A percentile compares a stretch with the other conserved stretches of the same genome.
phyloP scores from a whole-genome alignment of 441 rosid species.

The Corymbia calophylla region DNA sequence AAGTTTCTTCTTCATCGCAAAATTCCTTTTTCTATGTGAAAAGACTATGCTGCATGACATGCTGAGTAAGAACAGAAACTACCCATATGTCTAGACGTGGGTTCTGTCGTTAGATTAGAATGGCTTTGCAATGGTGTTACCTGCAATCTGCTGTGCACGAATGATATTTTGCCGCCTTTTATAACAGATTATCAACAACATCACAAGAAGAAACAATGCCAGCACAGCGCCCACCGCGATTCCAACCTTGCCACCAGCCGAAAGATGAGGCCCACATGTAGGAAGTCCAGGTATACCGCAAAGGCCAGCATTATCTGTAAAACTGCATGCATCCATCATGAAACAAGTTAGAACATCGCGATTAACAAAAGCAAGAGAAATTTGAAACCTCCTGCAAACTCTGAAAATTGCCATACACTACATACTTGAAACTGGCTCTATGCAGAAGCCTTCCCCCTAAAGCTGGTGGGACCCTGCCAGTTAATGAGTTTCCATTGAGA shows the following conservation, averaged over 20 bases:
- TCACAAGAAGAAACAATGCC: slow-evolving; percentile 44
- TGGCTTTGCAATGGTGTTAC: slow-evolving; percentile 23
- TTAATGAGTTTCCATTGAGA: slow-evolving; percentile 81
- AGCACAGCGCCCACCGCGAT: slow-evolving; percentile 50
- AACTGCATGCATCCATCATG: slow-evolving; percentile 34
- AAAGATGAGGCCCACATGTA: slow-evolving; percentile 65
- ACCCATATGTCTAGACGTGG: neutral
- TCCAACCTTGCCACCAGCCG: slow-evolving; percentile 76
- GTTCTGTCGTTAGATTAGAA: neutral
- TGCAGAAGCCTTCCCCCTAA: slow-evolving; percentile 91
- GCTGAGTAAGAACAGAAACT: neutral
- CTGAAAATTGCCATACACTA: neutral
- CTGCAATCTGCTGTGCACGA: slow-evolving; percentile 75
- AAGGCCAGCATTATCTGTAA: slow-evolving; percentile 90
- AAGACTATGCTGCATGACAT: neutral
- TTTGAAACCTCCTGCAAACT: neutral
- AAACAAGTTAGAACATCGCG: neutral
- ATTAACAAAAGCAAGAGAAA: neutral
- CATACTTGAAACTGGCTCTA: slow-evolving; percentile 95
- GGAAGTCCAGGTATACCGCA: slow-evolving; percentile 96
- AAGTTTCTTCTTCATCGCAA: neutral
- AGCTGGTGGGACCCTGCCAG: slow-evolving; percentile 81
- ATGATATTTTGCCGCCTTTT: slow-evolving; percentile 89
- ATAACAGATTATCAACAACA: slow-evolving; percentile 65
- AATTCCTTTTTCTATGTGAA: neutral